Base-by-base conservation (phyloP, 129 eudicot genomes). In the Pulicaria dysenterica region DNA sequence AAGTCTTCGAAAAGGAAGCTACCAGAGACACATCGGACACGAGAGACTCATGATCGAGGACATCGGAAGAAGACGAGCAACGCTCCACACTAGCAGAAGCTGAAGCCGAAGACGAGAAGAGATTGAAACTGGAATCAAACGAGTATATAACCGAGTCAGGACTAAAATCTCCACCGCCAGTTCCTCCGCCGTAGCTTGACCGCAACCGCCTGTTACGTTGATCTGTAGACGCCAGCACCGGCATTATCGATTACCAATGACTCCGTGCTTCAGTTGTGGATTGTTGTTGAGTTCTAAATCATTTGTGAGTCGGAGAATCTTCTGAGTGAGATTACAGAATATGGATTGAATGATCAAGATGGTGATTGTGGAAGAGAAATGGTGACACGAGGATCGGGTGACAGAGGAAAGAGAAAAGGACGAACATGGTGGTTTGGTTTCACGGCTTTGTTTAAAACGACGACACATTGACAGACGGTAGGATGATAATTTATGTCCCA, bases 71-170 rank as follows among this genome's bases (percentile, higher is more conserved):
- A 60, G 88, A 89, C n/a, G 97, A 92, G 83, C 91, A 84, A 42
- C 94, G 87, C 34, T 89, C 97, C 15, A 86, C 89, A 58, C 94
- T 86, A 13, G 76, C 88, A 34, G 96, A 89, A 75, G 87, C 92
- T 19, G 97, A 91, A 72, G 96, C 83, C 39, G 91, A 89, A 58
- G 97, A 85, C n/a, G 97, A 91, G 65, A 88, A 86, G 60, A 86
- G 82, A 55, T 79, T 88, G 81, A 85, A 83, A 71, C 79, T 73
- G 24, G 88, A 82, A 34, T 87, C 89, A 11, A 59, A 75, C 8
- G 86, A 72, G 73, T 73, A 75, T 39, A 87, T 83, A 9, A 80
- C 83, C 8, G 92, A 86, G 69, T 91, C 92, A 59, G 92, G 92
- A 69, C 90, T 80, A 9, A 73, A 34, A 47, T 81, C 88, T 11